Evolutionary conservation across 2,329 filamentous ascomycete genomes (phyloP), one percentile per base, ranked within the genome.

Genomic region (Rhynchosporium agropyri): DNA sequence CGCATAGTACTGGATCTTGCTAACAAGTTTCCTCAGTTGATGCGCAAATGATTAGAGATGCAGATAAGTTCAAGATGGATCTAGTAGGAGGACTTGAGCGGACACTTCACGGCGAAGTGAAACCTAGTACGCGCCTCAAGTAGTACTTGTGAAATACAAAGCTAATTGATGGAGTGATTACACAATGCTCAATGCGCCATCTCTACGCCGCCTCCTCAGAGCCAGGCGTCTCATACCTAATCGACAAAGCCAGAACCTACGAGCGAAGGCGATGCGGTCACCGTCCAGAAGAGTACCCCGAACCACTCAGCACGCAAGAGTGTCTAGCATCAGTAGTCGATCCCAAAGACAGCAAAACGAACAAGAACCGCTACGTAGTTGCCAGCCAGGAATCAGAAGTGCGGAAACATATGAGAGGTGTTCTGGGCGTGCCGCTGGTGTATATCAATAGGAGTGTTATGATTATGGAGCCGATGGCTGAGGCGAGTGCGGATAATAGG

Each of bases 61-160:
- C 92, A 28, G 86, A 89, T 68, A 85, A 86, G 56, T 95, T 90
- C 80, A 95, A 94, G 73, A 97, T 97, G 89, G 90, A 96, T 66
- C 80, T 97, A n/a, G 80, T 90, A 56, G 83, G 84, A 43, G 86
- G 89, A 28, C 79, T 97, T 36, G 86, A 93, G 74, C 84, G 90
- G 63, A 95, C 92, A n/a, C 81, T 97, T 3, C 91, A 96, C 73
- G 93, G 91, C 65, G 85, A 91, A 75, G 87, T 92, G 70, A 96
- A 95, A 78, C 89, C 91, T 55, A 89, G 87, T 91, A 80, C 61
- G 85, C 31, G 48, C 33, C 46, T 1, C 26, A 20, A 10, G 28
- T 5, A 28, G 38, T 36, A 40, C 36, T 5, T 57, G 31, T 4
- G 6, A 12, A 10, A 33, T n/a, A 46, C 20, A 12, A 33, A 8